These are phyloP conservation scores for Aureobasidium vineae DNA, from an alignment of 2,329 filamentous ascomycete species.

Conservation along the genomic window DNA sequence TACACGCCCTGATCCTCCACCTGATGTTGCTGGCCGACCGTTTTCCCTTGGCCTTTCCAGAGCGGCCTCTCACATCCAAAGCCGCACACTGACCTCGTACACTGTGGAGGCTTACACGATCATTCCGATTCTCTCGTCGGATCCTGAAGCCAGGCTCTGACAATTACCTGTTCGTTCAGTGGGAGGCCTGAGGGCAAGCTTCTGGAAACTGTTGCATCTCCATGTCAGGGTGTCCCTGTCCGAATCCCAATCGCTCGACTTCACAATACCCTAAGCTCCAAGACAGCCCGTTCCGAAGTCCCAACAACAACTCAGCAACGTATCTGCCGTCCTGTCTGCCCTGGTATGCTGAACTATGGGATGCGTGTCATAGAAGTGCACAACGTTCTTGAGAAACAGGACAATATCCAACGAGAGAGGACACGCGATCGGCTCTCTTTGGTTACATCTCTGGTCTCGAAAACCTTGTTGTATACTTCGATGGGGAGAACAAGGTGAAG, in stretches of 20 bases:
- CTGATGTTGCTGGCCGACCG: background rate
- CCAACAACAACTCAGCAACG: background rate
- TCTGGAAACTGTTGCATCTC: background rate
- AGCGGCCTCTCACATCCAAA: background rate
- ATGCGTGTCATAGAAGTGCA: background rate
- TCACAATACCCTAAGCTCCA: background rate
- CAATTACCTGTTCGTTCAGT: background rate
- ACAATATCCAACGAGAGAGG: background rate
- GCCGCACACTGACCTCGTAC: background rate
- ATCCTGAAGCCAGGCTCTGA: background rate
- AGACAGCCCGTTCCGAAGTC: background rate
- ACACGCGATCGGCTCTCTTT: background rate
- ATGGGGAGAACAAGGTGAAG: no score
- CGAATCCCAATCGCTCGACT: background rate
- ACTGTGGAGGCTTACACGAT: no score
- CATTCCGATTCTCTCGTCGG: no score
- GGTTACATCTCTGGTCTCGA: background rate
- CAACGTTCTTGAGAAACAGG: background rate
- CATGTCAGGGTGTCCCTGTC: background rate
- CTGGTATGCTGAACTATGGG: background rate
- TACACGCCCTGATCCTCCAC: background rate
- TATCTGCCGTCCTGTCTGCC: background rate
- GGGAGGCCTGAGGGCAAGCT: background rate
- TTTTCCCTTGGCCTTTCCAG: background rate
- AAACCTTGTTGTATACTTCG: no score